Evolutionary conservation across 257 asterid genomes (phyloP).

Genomic region (Osmanthus fragrans): DNA sequence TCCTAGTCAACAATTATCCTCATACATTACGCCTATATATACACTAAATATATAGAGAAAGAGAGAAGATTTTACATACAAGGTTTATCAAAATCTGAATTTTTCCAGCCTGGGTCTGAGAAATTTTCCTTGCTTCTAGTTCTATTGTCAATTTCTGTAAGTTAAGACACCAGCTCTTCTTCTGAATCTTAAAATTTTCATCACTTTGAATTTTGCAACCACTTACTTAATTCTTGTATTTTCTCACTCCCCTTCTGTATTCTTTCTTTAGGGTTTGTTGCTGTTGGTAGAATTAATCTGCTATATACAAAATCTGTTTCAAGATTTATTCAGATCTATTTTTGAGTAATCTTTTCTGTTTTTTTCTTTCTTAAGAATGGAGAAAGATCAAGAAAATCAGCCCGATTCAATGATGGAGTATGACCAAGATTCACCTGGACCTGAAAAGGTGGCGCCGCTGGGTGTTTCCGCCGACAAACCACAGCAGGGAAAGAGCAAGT

Average conservation of each 20-base stretch:
- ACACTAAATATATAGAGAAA: too few species aligned
- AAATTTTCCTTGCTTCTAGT: background rate
- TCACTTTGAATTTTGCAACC: background rate
- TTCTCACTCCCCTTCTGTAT: conserved; percentile 23
- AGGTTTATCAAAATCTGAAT: background rate
- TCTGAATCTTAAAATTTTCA: background rate
- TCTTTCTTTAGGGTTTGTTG: conserved; percentile 33
- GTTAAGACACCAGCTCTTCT: conserved; percentile 1
- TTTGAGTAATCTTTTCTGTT: background rate
- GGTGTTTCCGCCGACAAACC: background rate
- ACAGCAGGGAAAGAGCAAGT: conserved; percentile 9
- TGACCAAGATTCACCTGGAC: background rate
- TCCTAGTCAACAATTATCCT: background rate
- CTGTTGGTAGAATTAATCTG: background rate
- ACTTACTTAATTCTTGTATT: conserved; percentile 24
- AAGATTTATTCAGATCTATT: conserved; percentile 7
- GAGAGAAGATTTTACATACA: background rate
- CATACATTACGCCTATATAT: background rate
- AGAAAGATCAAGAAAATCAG: background rate
- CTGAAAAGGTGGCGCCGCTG: background rate
- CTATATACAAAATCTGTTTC: background rate
- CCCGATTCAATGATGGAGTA: background rate
- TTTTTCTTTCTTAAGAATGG: background rate
- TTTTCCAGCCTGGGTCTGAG: background rate
- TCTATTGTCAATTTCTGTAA: conserved; percentile 14